phyloP scores from a whole-genome alignment of 148 eudicot species.

The Chenopodium berlandieri region DNA sequence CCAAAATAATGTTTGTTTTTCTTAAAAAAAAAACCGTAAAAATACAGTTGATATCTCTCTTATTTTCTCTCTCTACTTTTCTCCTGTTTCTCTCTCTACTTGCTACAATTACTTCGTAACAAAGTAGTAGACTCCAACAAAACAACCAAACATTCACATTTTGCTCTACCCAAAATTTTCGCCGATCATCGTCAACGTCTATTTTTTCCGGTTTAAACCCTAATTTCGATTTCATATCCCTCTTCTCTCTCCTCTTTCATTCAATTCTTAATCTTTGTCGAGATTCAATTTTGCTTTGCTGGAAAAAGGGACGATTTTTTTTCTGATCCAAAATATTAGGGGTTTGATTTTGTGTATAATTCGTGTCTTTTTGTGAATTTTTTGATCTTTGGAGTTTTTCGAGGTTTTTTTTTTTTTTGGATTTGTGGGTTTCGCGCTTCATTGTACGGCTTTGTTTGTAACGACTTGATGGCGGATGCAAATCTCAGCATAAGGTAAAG shows the following conservation, averaged over 20 bases:
- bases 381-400: background rate
- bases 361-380: background rate
- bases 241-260: background rate
- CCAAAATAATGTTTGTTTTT: background rate
- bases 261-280: background rate
- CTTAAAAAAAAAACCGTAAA: background rate
- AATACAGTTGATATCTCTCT: conserved; percentile 8
- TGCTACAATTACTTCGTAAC: conserved; percentile 4
- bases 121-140: conserved; percentile 19
- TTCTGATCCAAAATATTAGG: conserved; percentile 20
- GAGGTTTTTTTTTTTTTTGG: background rate
- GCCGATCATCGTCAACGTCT: conserved; percentile 13
- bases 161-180: background rate
- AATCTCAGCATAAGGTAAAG: conserved; percentile 16
- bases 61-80: background rate
- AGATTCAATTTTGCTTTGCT: conserved; percentile 1
- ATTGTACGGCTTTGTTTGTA: conserved; percentile 15
- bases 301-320: background rate
- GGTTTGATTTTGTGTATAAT: background rate
- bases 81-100: too few relatives aligned
- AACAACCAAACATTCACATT: background rate
- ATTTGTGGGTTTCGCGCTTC: background rate
- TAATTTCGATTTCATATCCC: background rate
- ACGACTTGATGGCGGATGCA: conserved; percentile 25
- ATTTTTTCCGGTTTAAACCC: background rate